Evolutionary conservation across 805 yeast genomes (phyloP), one percentile per base, ranked within the genome.

Genomic region (Saccharomycopsis sp.): DNA sequence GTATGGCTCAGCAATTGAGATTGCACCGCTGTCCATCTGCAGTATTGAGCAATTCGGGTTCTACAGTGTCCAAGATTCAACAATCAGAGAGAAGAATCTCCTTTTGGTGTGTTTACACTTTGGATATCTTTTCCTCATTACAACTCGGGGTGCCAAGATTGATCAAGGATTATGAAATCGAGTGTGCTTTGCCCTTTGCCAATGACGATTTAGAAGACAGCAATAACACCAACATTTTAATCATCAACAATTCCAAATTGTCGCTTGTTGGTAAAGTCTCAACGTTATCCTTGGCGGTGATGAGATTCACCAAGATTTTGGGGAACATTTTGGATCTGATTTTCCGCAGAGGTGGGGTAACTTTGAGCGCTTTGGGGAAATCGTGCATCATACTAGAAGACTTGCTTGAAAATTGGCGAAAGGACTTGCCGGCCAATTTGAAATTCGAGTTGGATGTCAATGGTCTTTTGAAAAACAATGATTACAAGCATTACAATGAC

Each of bases 1-100:
- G 86, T 20, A 81, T 84, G 88, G 79, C 88, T 4, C 94, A 84
- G 52, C 92, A 86, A 51, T 62, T 87, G 39, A 72, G 96, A 51
- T 64, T 87, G 34, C 94, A 86, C 56, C 68, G 94, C 50, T 81
- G 94, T 58, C 95, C 94, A 7, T 77, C 88, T 4, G 89, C 89
- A 0, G 87, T 84, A 3, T 61, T 80, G 37, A 73, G 76, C 3
- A 68, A 69, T n/a, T 68, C 67, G 43, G 89, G 89, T 1, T 68
- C 80, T 2, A 71, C 73, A 25, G 73, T 81, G 34, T 71, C 77
- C 18, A 72, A 69, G 49, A 67, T 75, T 45, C 88, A 80, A 62
- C 92, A 81, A 58, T 87, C 88, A 48, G 85, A 83, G 54, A 68
- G 95, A 48, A 72, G 94, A 55, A 71, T 83, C 26, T 59, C 84